phyloP scores from a whole-genome alignment of 2,329 filamentous ascomycete species.

The Penicillium crustosum region DNA sequence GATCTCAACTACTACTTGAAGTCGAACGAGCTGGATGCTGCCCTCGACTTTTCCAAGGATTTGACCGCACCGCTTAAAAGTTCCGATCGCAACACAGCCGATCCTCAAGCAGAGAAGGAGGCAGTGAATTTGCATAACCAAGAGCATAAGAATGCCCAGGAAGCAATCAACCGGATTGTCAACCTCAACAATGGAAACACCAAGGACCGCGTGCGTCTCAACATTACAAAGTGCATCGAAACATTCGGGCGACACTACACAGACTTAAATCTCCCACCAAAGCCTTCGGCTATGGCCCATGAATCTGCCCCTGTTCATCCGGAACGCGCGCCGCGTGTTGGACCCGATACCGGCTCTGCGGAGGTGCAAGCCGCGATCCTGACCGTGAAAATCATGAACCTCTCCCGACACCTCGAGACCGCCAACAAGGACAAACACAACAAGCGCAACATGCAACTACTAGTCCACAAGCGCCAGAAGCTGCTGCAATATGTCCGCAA shows the following conservation, averaged over 20 bases:
- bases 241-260: slow-evolving; percentile 91
- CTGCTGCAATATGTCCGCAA: slow-evolving; percentile 79
- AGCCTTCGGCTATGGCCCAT: slow-evolving; percentile 48
- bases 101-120: slow-evolving; percentile 44
- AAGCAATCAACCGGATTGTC: slow-evolving; percentile 78
- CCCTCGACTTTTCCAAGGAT: slow-evolving; percentile 65
- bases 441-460: slow-evolving; percentile 80
- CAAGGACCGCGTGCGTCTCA: slow-evolving; percentile 76
- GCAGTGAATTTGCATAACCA: slow-evolving; percentile 49
- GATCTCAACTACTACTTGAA: slow-evolving; percentile 74
- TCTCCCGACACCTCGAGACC: slow-evolving; percentile 69
- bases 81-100: slow-evolving; percentile 30
- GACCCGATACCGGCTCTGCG: slow-evolving; percentile 88
- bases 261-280: slow-evolving; percentile 66
- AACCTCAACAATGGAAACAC: slow-evolving; percentile 73
- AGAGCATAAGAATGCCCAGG: slow-evolving; percentile 65
- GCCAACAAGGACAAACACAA: slow-evolving; percentile 88
- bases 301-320: slow-evolving; percentile 38
- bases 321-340: slow-evolving; percentile 65
- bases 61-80: slow-evolving; percentile 52
- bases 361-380: slow-evolving; percentile 98
- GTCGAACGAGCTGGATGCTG: slow-evolving; percentile 63
- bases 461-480: slow-evolving; percentile 89
- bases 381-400: slow-evolving; percentile 84
- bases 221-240: slow-evolving; percentile 79